Base-by-base conservation (phyloP, 495 filamentous ascomycete genomes). In the Hypoxylon lenormandii region DNA sequence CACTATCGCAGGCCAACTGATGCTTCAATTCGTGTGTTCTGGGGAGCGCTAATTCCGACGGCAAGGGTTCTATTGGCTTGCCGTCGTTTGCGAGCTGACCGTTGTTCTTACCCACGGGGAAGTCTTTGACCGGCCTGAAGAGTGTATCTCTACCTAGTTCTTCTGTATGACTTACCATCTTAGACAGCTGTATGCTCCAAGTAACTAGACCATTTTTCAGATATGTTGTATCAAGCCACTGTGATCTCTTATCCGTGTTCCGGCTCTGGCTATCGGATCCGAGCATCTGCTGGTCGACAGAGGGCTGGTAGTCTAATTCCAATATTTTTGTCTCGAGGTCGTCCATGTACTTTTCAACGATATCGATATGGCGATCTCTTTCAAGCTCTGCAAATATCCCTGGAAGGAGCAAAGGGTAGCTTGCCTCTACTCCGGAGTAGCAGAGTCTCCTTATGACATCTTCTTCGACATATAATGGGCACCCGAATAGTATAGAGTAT, bases 351-450 rank as follows among this genome's bases (percentile, higher is more conserved):
- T 58, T 4, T 7, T 78, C 73, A 1, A 77, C 62, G 5, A 71
- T 45, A 0, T 64, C 26, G 6, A 64, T 45, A 42, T 77, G 72
- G 28, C 76, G 38, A 0, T 15, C 26, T 5, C 66, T 49, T 28
- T 78, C 73, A 16, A 78, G 61, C 45, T 78, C 76, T 4, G 65
- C 69, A 15, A 78, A 55, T 2, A 78, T 74, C 3, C 73, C 73
- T 1, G 68, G 62, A 12, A 77, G 1, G 16, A 78, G 52, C 21
- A 78, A 36, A 1, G 76, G 76, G 45, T 78, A 69, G 5, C 64
- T 66, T 0, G 72, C 70, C 22, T 71, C 72, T n/a, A 19, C 36
- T 3, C 18, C 55, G 2, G 63, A 54, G 1, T 56, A 18, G 0
- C 8, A 13, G 7, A 77, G 46, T 0, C 74, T 55, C 19, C 13